Evolutionary conservation across 192 early-diverging fungal species (phyloP).

Genomic region (Linnemannia zychae): DNA sequence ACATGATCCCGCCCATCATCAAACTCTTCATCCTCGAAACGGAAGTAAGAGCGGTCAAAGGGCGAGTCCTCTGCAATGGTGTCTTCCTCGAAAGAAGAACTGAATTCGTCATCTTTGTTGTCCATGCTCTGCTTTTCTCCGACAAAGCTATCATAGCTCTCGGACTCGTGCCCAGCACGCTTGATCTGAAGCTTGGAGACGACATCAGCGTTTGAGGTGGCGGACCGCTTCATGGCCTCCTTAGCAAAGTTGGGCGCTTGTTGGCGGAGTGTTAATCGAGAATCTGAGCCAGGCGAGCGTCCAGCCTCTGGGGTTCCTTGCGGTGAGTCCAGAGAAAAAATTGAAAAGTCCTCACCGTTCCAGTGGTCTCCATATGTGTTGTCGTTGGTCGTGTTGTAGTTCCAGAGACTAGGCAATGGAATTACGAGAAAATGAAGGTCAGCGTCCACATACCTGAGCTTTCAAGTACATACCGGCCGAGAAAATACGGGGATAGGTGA

Average conservation of each 20-base stretch:
- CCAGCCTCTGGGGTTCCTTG: constrained; percentile 14
- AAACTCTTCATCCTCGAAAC: constrained; percentile 40
- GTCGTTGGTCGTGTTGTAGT: constrained; percentile 87
- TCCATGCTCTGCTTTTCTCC: constrained; percentile 8
- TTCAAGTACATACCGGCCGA: background rate
- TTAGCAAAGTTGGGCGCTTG: constrained; percentile 45
- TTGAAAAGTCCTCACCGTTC: constrained; percentile 90
- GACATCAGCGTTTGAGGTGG: constrained; percentile 27
- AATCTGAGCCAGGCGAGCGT: constrained; percentile 23
- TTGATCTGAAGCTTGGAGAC: constrained; percentile 30
- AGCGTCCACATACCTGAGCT: background rate
- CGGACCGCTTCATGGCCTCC: constrained; percentile 47
- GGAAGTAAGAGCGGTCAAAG: constrained; percentile 49
- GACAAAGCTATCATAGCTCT: constrained; percentile 35
- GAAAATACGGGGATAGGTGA: background rate
- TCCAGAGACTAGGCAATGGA: constrained; percentile 72
- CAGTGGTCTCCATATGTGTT: constrained; percentile 86
- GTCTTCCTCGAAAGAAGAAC: constrained; percentile 8
- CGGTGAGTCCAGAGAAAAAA: constrained; percentile 65
- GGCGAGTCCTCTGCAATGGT: constrained; percentile 26
- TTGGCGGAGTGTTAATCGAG: constrained; percentile 16
- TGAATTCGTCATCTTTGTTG: constrained; percentile 14
- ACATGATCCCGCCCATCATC: constrained; percentile 57
- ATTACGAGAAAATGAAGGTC: constrained; percentile 1
- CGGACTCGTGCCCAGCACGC: constrained; percentile 1